A percentile compares a stretch with the other conserved stretches of the same genome.
phyloP scores from a whole-genome alignment of 768 basidiomycete species.

The Pleurotus ostreatus region DNA sequence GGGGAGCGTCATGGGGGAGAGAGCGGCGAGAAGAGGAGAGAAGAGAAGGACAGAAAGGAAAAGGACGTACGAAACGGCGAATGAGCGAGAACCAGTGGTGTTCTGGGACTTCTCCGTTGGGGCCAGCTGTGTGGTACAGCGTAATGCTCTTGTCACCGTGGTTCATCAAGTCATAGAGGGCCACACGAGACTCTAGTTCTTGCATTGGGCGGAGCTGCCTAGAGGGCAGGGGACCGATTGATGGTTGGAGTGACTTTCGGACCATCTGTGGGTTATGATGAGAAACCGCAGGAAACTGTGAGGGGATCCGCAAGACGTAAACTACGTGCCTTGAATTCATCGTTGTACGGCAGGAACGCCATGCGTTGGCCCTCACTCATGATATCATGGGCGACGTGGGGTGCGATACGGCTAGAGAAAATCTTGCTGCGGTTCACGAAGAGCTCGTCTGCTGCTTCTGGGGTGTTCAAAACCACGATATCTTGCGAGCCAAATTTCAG shows the following conservation, averaged over 20 bases:
- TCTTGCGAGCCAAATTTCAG: constrained; percentile 22
- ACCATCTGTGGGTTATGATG: constrained; percentile 12
- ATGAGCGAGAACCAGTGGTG: constrained; percentile 23
- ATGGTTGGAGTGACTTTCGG: constrained; percentile 16
- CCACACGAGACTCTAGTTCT: constrained; percentile 21
- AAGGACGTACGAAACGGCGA: constrained; percentile 21
- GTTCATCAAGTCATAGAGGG: constrained; percentile 17
- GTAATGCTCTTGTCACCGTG: constrained; percentile 14
- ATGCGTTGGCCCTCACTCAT: constrained; percentile 22
- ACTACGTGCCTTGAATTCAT: constrained; percentile 20
- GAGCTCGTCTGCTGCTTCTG: constrained; percentile 19
- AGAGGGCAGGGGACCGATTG: constrained; percentile 19
- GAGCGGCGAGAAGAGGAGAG: no score
- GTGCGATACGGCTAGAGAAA: constrained; percentile 21
- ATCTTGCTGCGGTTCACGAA: constrained; percentile 19
- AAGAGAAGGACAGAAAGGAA: background rate
- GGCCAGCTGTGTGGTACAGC: constrained; percentile 2
- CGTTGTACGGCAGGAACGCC: constrained; percentile 22
- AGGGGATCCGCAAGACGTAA: no score
- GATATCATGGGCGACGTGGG: constrained; percentile 24
- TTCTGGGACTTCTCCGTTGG: constrained; percentile 19
- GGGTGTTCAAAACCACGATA: constrained; percentile 20
- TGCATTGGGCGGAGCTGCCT: constrained; percentile 18
- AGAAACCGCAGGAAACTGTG: background rate
- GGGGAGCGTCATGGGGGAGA: no score